Evolutionary conservation across 305 asterid species (phyloP), one percentile per base, ranked within the genome.

Genomic region (Striga hermonthica): DNA sequence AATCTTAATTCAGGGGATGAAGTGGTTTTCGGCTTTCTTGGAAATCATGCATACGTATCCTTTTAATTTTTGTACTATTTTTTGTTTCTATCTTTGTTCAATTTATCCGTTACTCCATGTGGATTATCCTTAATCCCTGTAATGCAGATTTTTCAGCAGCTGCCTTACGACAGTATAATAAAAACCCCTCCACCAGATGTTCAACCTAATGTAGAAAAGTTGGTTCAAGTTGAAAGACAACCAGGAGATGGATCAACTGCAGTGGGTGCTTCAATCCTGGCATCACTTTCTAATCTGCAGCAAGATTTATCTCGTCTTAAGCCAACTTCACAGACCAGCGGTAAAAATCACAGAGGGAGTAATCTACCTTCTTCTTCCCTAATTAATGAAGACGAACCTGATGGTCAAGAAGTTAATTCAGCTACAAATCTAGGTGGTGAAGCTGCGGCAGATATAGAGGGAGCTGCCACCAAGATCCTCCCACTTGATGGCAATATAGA

Each of bases 161-260:
- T 85, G 72, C 80, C 85, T 14, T 72, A 73, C 45, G 96, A 88
- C 40, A 68, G 76, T 68, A 76, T 82, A 64, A 70, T 80, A 57
- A 88, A 90, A 84, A 77, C 84, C 73, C 73, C 86, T 76, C 81
- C 92, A 58, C 70, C 88, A 61, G 96, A 86, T 82, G 83, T 81
- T 75, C 86, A 75, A 73, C 71, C 80, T 66, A 81, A 74, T 71
- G 56, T 72, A 13, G 88, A 86, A 57, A 90, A 83, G 79, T 73
- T 70, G 74, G 67, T 71, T 53, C 82, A 76, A n/a, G 83, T 70
- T 63, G 95, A 84, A 73, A 83, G 82, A 75, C 83, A 87, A 69
- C 76, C 78, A n/a, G 95, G 97, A 76, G 95, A 89, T 81, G 84
- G 89, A 49, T 90, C 97, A 75, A 90, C 93, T 72, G 94, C 83